Conservation (phyloP, 2,329 filamentous ascomycete species). For the Trichoderma endophyticum region DNA sequence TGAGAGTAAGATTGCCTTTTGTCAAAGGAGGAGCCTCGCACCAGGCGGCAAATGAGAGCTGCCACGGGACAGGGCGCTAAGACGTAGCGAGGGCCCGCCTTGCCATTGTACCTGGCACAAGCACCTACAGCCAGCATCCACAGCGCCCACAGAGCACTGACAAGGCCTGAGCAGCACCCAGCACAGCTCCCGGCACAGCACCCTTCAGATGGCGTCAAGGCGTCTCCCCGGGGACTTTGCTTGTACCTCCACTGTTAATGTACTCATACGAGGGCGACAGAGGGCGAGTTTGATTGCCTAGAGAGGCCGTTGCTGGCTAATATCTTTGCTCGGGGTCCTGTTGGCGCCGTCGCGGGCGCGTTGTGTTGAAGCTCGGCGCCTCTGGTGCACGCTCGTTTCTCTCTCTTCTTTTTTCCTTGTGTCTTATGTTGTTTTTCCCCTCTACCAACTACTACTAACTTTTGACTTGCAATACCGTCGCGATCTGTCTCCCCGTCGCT, state of each 20-base stretch:
- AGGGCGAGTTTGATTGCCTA: neutral
- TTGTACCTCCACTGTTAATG: neutral
- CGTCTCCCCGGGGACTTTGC: neutral
- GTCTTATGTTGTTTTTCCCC: neutral
- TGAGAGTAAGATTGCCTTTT: conserved; percentile 11
- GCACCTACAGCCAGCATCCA: conserved; percentile 1
- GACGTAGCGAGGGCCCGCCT: neutral
- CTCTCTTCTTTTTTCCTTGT: neutral
- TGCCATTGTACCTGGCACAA: neutral
- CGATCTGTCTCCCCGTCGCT: neutral
- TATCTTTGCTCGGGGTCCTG: neutral
- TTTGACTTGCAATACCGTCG: neutral
- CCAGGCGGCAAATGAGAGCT: conserved; percentile 6
- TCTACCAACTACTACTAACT: neutral
- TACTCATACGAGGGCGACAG: neutral
- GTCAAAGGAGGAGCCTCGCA: neutral
- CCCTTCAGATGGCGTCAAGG: neutral
- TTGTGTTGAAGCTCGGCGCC: neutral
- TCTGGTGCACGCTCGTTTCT: neutral
- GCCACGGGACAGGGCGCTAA: conserved; percentile 14
- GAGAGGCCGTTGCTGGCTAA: neutral
- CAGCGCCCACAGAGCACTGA: neutral
- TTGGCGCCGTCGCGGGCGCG: conserved; percentile 6
- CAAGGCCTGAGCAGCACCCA: neutral
- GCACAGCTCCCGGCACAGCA: neutral